These are phyloP conservation scores for Penicillium goetzii DNA, from an alignment of 495 filamentous ascomycete genomes.

Conservation along the genomic window DNA sequence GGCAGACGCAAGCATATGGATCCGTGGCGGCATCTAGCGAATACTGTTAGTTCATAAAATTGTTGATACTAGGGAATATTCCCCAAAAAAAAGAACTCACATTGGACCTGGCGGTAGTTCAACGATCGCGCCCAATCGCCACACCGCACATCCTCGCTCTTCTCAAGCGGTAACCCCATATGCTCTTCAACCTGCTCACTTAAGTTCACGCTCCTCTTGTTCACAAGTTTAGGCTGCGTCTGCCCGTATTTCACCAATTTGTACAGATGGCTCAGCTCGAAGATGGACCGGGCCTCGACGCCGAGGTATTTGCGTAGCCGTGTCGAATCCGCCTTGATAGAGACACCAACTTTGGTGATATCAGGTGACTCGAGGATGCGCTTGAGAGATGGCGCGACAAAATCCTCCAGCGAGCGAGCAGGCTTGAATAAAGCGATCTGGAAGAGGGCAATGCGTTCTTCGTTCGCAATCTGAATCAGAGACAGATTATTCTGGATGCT, in stretches of 20 bases:
- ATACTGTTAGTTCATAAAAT: slow-evolving; percentile 6
- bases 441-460: slow-evolving; percentile 78
- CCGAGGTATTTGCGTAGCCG: slow-evolving; percentile 67
- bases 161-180: slow-evolving; percentile 75
- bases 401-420: slow-evolving; percentile 44
- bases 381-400: slow-evolving; percentile 72
- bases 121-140: slow-evolving; percentile 72
- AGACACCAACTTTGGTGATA: slow-evolving; percentile 78
- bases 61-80: not conserved
- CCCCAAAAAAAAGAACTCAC: slow-evolving; percentile 46
- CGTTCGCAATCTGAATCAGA: slow-evolving; percentile 78
- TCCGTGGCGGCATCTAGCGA: slow-evolving; percentile 76
- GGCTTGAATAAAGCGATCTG: slow-evolving; percentile 69
- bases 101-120: slow-evolving; percentile 68
- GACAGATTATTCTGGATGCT: slow-evolving; percentile 68
- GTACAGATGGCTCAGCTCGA: slow-evolving; percentile 82
- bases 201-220: slow-evolving; percentile 67
- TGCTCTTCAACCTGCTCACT: slow-evolving; percentile 69
- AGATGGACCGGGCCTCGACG: slow-evolving; percentile 64
- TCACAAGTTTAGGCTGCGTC: slow-evolving; percentile 57
- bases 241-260: slow-evolving; percentile 68
- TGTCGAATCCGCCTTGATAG: slow-evolving; percentile 72
- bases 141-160: slow-evolving; percentile 66
- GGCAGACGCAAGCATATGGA: slow-evolving; percentile 76
- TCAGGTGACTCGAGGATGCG: slow-evolving; percentile 69